phyloP scores from a whole-genome alignment of 352 stramenopile species.

The Globisporangium perplexum region DNA sequence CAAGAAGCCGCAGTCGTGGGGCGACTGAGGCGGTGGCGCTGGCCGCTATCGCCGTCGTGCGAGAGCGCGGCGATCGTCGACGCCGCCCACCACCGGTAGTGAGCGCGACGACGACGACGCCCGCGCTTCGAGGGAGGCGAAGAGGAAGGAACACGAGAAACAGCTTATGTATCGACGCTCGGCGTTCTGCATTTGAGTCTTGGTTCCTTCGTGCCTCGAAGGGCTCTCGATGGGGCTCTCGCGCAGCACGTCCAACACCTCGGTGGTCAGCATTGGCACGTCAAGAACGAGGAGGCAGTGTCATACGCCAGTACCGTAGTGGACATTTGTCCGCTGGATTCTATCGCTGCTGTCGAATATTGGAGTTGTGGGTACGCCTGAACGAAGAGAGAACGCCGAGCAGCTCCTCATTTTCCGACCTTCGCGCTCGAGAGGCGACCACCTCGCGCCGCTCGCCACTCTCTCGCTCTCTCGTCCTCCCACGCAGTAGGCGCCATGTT shows the following conservation, averaged over 20 bases:
- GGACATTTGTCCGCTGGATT: no score
- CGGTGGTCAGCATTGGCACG: no score
- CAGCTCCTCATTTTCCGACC: background rate
- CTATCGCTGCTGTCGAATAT: background rate
- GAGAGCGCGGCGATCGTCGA: background rate
- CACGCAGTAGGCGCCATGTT: constrained; percentile 44
- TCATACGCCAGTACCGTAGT: background rate
- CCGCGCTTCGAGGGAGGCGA: no score
- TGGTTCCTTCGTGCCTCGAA: no score
- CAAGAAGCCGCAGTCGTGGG: constrained; percentile 78
- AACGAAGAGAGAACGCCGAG: background rate
- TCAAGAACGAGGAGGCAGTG: background rate
- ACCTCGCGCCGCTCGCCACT: background rate
- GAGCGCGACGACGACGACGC: background rate
- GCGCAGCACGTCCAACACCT: background rate
- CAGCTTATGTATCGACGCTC: background rate
- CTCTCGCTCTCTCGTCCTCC: background rate
- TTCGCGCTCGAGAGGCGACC: background rate
- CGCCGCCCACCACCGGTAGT: background rate
- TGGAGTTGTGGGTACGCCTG: background rate
- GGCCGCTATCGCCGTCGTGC: no score
- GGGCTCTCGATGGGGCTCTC: no score
- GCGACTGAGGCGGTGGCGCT: constrained; percentile 46
- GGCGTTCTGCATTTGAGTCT: no score
- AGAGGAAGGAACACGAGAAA: background rate